These are phyloP conservation scores for Tetradesmus lagerheimii DNA, from an alignment of 139 green algal genomes.

Conservation along the genomic window DNA sequence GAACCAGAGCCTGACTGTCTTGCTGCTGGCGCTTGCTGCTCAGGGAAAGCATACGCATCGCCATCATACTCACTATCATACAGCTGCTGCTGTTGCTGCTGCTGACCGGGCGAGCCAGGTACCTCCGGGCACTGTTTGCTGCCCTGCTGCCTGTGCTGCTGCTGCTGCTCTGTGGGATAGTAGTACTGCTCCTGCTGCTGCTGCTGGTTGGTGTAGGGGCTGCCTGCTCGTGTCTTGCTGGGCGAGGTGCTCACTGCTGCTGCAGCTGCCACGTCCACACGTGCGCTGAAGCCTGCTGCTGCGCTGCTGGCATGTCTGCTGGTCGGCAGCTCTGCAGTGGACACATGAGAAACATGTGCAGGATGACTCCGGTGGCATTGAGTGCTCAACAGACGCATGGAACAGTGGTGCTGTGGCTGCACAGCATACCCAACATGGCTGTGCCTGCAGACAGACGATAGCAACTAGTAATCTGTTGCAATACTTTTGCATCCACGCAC, in stretches of 20 bases:
- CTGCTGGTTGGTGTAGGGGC: neutral
- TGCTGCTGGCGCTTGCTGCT: neutral
- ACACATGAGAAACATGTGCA: neutral
- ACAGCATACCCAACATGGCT: too few relatives aligned
- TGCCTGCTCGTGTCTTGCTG: neutral
- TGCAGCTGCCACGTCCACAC: neutral
- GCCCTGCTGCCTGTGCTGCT: neutral
- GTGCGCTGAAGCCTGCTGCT: neutral
- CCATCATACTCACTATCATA: neutral
- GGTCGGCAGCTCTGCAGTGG: neutral
- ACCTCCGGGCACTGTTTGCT: neutral
- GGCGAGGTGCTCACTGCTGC: constrained; percentile 1
- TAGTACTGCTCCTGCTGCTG: neutral
- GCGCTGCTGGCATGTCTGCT: neutral
- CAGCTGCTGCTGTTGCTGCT: neutral
- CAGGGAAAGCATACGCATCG: neutral
- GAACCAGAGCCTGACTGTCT: neutral
- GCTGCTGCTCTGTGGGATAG: neutral
- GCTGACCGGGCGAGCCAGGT: neutral
- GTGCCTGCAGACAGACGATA: too few relatives aligned
- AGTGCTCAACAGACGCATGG: too few relatives aligned
- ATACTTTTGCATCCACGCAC: too few relatives aligned
- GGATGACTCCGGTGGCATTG: too few relatives aligned
- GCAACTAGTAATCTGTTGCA: too few relatives aligned
- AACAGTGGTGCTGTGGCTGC: too few relatives aligned